Evolutionary conservation across 768 basidiomycete species (phyloP).

Genomic region (Naematelia aurantialba): DNA sequence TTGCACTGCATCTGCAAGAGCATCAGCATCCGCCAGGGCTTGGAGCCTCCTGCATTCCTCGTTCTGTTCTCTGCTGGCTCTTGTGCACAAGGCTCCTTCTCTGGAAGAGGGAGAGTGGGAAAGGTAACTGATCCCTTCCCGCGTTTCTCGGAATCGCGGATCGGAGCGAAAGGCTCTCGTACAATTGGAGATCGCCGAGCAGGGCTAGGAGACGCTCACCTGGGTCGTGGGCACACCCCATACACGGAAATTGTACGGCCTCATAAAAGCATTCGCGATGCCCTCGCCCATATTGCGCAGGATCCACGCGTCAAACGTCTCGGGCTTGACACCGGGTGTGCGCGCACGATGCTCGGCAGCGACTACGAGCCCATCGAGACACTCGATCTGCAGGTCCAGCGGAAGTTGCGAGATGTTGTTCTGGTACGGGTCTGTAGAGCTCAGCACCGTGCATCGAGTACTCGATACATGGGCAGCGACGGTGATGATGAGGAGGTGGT

Average conservation of each 20-base stretch:
- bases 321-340: conserved; percentile 43
- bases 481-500: too few species aligned
- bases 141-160: too few species aligned
- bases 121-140: too few species aligned
- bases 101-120: too few species aligned
- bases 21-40: background rate
- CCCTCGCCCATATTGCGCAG: conserved; percentile 50
- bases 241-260: conserved; percentile 53
- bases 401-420: conserved; percentile 52
- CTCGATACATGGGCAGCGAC: too few species aligned
- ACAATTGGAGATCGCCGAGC: too few species aligned
- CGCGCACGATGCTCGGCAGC: conserved; percentile 46
- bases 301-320: conserved; percentile 52
- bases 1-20: conserved; percentile 51
- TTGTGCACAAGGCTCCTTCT: too few species aligned
- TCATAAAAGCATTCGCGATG: conserved; percentile 52
- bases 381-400: conserved; percentile 48
- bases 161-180: too few species aligned
- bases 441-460: background rate
- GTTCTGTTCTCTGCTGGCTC: too few species aligned
- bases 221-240: conserved; percentile 51
- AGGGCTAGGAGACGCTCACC: too few species aligned
- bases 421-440: conserved; percentile 38
- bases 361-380: conserved; percentile 51
- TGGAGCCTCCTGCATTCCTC: too few species aligned